Base-by-base conservation (phyloP, 306 rosid genomes). In the Lathyrus oleraceus region DNA sequence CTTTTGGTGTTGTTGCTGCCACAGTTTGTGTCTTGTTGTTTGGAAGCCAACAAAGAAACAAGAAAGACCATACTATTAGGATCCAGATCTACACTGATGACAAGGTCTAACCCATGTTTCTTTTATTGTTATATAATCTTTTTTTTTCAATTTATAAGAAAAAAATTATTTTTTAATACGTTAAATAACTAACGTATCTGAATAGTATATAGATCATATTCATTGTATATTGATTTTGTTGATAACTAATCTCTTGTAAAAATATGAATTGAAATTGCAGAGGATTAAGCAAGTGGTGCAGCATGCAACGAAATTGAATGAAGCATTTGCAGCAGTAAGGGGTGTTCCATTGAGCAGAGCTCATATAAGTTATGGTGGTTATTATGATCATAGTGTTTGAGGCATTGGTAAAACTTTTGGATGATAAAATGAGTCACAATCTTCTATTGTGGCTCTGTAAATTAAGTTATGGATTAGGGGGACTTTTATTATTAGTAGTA, bases 1-100 rank as follows among this genome's bases (percentile, higher is more conserved):
- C 98, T 8, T 87, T 90, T 65, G 96, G 96, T 20, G 77, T 93
- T 81, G 91, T 91, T 69, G 98, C 92, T 61, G 96, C 91, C 19
- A 86, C 98, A 16, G 56, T 92, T 62, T 93, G 93, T 82, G 65
- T 90, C 61, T 52, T 90, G 16, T 66, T 81, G 30, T 42, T 86
- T 20, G 96, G 98, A 65, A 85, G 65, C 59, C 86, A 87, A 0
- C 87, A 88, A 4, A 81, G 54, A 32, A 83, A 70, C 81, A 83
- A 70, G 80, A 78, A 67, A 4, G 72, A 82, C 59, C 96, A 83
- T 10, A 87, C 81, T 69, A 81, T 83, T 69, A 75, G 81, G 27
- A 81, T 90, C 75, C 89, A 82, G 84, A 82, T 93, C 83, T 87
- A 73, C 75, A 74, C 83, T 10, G 83, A 84, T 70, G 93, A 85